Percentiles rank a stretch among this genome's conserved stretches.
These are phyloP conservation scores for Mycena pura DNA, from an alignment of 768 basidiomycete species.

Conservation along the genomic window DNA sequence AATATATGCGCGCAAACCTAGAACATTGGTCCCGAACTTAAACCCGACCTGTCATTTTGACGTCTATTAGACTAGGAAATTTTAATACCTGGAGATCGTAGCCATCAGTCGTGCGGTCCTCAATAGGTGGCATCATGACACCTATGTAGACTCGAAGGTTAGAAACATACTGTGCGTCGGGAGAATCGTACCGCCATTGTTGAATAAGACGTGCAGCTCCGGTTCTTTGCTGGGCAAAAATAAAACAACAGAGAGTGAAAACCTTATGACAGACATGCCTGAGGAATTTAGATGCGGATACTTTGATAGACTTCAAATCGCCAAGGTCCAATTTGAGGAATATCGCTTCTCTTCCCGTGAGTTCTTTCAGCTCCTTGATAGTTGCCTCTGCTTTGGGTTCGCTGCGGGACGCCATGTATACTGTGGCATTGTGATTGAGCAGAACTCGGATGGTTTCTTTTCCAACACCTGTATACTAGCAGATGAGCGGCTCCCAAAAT, in stretches of 20 bases:
- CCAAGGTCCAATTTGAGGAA: constrained; percentile 48
- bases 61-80: neutral
- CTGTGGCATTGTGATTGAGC: constrained; percentile 43
- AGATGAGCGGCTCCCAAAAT: neutral
- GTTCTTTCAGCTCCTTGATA: constrained; percentile 41
- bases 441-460: constrained; percentile 35
- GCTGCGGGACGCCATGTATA: constrained; percentile 49
- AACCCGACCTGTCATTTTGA: constrained; percentile 24
- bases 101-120: constrained; percentile 33
- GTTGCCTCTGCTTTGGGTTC: constrained; percentile 39
- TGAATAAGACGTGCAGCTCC: constrained; percentile 37
- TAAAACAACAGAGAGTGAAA: neutral
- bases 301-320: constrained; percentile 42
- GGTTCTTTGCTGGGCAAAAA: constrained; percentile 30
- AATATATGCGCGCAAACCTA: constrained; percentile 4
- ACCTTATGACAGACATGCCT: constrained; percentile 17
- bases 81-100: constrained; percentile 21
- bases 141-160: constrained; percentile 20
- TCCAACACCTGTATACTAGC: constrained; percentile 18
- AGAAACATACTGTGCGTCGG: neutral
- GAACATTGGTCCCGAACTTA: constrained; percentile 32
- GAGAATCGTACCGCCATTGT: constrained; percentile 33
- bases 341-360: constrained; percentile 44
- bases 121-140: constrained; percentile 39
- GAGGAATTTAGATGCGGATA: constrained; percentile 42